Evolutionary conservation across 2,329 filamentous ascomycete species (phyloP), one percentile per base, ranked within the genome.

Genomic region (Cylindrodendrum hubeiense): DNA sequence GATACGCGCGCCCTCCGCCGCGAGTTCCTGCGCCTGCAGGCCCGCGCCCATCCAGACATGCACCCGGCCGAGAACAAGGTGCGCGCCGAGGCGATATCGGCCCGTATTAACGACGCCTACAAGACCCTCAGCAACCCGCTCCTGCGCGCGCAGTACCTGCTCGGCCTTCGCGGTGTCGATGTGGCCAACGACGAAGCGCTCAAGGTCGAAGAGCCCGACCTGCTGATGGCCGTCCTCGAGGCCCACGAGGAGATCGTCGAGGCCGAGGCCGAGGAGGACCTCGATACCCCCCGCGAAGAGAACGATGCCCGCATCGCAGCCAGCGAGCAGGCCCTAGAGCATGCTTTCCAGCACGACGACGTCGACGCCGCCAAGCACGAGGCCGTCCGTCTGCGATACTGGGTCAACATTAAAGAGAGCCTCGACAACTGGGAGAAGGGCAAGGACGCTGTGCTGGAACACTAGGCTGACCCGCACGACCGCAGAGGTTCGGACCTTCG

Each of bases 51-150:
- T 79, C 93, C 93, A 1, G 93, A 96, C 78, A 83, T 91, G 65
- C 84, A 86, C 77, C 83, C 88, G 71, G 68, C 85, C 71, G 43
- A 84, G 78, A 75, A 84, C 79, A 84, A 91, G 81, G 72, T 81
- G 72, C 75, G 86, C 51, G 94, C 94, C 21, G 93, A 97, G 79
- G 92, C 90, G 0, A 84, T 90, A n/a, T 96, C 92, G 10, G 88
- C 93, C 8, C 87, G 89, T 26, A 95, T 98, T 79, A 98, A 98
- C 84, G 91, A 94, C 70, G 96, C 96, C 1, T 98, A 97, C 85
- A 91, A 89, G 75, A 97, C 95, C 3, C 87, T 99, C 1, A 83
- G 88, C 53, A 89, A 91, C 71, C 95, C 96, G 17, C 83, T 99
- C 13, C 80, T 88, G 51, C 89, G 96, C 24, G 95, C 95, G n/a